Percentiles rank a stretch among this genome's conserved stretches.
Conservation (phyloP, 2,329 filamentous ascomycete species). For the Cladosporium velox region DNA sequence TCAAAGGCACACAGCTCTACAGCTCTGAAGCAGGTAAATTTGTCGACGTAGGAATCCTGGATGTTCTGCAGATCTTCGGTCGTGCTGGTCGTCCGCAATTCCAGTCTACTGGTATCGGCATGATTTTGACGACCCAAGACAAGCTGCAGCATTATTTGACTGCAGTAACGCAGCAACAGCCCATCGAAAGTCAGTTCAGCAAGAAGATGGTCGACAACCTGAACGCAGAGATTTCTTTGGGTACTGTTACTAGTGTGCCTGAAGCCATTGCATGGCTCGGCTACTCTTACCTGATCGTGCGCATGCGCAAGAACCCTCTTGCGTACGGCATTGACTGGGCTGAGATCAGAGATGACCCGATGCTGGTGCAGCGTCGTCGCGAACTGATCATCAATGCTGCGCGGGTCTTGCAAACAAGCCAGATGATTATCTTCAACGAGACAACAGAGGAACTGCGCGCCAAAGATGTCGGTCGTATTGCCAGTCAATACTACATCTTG, state of each 20-base stretch:
- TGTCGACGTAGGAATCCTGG: conserved; percentile 90
- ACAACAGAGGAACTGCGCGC: conserved; percentile 86
- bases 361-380: conserved; percentile 79
- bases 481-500: conserved; percentile 94
- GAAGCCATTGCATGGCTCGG: conserved; percentile 97
- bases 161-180: conserved; percentile 91
- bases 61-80: conserved; percentile 97
- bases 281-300: conserved; percentile 95
- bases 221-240: conserved; percentile 90
- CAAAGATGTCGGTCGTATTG: conserved; percentile 94
- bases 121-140: conserved; percentile 96
- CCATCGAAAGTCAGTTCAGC: conserved; percentile 96
- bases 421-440: conserved; percentile 99
- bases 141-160: conserved; percentile 88
- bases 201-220: conserved; percentile 92
- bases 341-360: conserved; percentile 84
- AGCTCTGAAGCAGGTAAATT: conserved; percentile 96
- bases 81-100: conserved; percentile 97
- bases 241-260: conserved; percentile 89
- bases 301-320: conserved; percentile 89
- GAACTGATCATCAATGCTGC: conserved; percentile 88
- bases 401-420: conserved; percentile 80
- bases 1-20: conserved; percentile 97
- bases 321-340: conserved; percentile 95
- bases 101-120: conserved; percentile 95